phyloP scores from a whole-genome alignment of 495 filamentous ascomycete genomes.

The Daldinia decipiens region DNA sequence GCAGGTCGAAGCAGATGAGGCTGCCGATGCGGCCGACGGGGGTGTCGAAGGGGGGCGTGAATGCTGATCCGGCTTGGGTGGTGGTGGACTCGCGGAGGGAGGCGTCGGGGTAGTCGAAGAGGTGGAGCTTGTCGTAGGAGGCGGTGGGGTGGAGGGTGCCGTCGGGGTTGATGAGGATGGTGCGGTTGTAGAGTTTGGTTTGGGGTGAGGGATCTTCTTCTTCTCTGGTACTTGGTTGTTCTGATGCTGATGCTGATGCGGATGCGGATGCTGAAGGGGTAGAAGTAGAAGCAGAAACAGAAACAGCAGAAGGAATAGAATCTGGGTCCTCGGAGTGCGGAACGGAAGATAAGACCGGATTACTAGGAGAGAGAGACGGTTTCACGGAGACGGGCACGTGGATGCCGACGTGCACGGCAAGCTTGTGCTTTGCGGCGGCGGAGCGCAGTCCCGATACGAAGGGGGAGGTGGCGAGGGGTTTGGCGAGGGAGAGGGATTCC shows the following conservation, averaged over 20 bases:
- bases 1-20: slow-evolving; percentile 90
- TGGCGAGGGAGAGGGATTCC: slow-evolving; percentile 74
- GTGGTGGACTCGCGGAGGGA: slow-evolving; percentile 46
- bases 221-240: not conserved
- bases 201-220: too few species aligned
- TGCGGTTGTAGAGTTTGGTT: slow-evolving; percentile 57
- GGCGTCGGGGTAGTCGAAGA: slow-evolving; percentile 55
- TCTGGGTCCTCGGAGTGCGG: slow-evolving; percentile 21
- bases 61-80: slow-evolving; percentile 51
- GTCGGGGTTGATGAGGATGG: slow-evolving; percentile 56
- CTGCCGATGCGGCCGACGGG: slow-evolving; percentile 78
- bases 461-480: slow-evolving; percentile 58
- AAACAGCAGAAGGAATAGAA: too few species aligned
- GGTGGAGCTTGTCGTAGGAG: slow-evolving; percentile 67
- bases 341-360: slow-evolving; percentile 19
- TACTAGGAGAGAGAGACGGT: slow-evolving; percentile 11
- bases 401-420: slow-evolving; percentile 89
- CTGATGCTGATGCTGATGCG: not conserved
- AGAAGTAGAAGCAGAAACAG: not conserved
- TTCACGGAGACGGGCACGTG: slow-evolving; percentile 74
- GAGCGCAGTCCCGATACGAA: slow-evolving; percentile 79
- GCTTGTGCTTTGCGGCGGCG: slow-evolving; percentile 65
- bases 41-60: slow-evolving; percentile 74
- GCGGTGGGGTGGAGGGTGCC: slow-evolving; percentile 49
- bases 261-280: too few species aligned